Evolutionary conservation across 2,329 filamentous ascomycete species (phyloP).

Genomic region (Chaetoscypha palmicola): DNA sequence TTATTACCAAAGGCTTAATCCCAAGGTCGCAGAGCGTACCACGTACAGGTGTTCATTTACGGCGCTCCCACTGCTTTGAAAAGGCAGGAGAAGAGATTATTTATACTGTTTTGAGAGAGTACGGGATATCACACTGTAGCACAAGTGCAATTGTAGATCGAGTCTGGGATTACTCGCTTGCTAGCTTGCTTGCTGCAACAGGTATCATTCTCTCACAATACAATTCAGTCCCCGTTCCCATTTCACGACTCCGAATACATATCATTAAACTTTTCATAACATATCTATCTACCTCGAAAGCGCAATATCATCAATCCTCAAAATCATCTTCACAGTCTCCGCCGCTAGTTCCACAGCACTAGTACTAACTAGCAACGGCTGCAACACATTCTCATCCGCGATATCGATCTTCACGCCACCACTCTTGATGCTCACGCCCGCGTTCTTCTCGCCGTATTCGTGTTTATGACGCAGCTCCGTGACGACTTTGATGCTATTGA

Average conservation of each 20-base stretch:
- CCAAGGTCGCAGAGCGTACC: no score
- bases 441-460: constrained; percentile 90
- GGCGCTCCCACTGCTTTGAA: no score
- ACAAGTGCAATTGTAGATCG: no score
- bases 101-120: no score
- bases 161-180: no score
- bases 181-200: no score
- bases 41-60: no score
- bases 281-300: constrained; percentile 24
- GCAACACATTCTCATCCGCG: constrained; percentile 90
- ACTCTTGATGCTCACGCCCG: constrained; percentile 96
- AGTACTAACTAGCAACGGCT: constrained; percentile 92
- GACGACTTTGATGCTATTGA: constrained; percentile 98
- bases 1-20: no score
- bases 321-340: constrained; percentile 77
- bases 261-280: no score
- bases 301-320: constrained; percentile 28
- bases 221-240: neutral
- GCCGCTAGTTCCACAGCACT: constrained; percentile 95
- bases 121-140: no score
- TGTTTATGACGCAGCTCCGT: constrained; percentile 92
- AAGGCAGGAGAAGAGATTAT: no score
- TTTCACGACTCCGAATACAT: neutral
- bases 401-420: constrained; percentile 97
- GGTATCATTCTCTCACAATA: constrained; percentile 13